Conservation (phyloP, 1,284 basidiomycete genomes). For the Ganoderma sp. region DNA sequence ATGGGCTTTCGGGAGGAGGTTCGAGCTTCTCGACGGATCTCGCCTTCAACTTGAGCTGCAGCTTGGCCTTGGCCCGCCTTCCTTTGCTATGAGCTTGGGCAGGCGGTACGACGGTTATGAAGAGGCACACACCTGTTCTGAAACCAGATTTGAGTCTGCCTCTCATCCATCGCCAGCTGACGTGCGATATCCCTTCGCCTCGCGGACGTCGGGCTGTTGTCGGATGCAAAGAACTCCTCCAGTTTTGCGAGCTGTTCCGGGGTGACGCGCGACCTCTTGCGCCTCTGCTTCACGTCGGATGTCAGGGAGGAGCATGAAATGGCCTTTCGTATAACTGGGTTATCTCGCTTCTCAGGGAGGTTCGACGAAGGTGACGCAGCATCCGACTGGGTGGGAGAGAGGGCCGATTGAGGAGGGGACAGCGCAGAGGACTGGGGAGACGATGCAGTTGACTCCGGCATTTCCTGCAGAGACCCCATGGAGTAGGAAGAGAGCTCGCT, state of each 20-base stretch:
- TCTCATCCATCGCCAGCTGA: slow-evolving; percentile 80
- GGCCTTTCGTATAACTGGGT: slow-evolving; percentile 28
- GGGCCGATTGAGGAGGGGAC: slow-evolving; percentile 19
- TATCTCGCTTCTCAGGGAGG: slow-evolving; percentile 6
- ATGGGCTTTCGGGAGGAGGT: slow-evolving; percentile 55
- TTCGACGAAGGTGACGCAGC: slow-evolving; percentile 9
- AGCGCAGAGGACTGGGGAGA: slow-evolving; percentile 24
- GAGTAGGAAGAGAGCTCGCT: slow-evolving; percentile 20
- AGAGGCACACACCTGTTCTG: slow-evolving; percentile 69
- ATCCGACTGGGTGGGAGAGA: slow-evolving; percentile 27
- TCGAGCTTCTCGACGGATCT: slow-evolving; percentile 41
- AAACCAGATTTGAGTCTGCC: slow-evolving; percentile 88
- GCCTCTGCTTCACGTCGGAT: slow-evolving; percentile 56
- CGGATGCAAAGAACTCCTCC: slow-evolving; percentile 69
- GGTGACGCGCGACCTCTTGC: slow-evolving; percentile 78
- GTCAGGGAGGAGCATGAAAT: slow-evolving; percentile 28
- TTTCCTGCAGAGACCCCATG: slow-evolving; percentile 13
- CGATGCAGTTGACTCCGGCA: slow-evolving; percentile 18
- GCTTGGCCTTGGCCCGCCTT: slow-evolving; percentile 81
- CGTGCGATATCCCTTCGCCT: slow-evolving; percentile 76
- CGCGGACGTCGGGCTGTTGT: slow-evolving; percentile 73
- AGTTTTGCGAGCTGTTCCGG: slow-evolving; percentile 76
- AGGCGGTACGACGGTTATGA: slow-evolving; percentile 16
- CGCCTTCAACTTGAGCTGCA: slow-evolving; percentile 62
- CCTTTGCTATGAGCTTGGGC: slow-evolving; percentile 4